Evolutionary conservation across 208 protist genomes (phyloP).

Genomic region (Lotmaria passim): DNA sequence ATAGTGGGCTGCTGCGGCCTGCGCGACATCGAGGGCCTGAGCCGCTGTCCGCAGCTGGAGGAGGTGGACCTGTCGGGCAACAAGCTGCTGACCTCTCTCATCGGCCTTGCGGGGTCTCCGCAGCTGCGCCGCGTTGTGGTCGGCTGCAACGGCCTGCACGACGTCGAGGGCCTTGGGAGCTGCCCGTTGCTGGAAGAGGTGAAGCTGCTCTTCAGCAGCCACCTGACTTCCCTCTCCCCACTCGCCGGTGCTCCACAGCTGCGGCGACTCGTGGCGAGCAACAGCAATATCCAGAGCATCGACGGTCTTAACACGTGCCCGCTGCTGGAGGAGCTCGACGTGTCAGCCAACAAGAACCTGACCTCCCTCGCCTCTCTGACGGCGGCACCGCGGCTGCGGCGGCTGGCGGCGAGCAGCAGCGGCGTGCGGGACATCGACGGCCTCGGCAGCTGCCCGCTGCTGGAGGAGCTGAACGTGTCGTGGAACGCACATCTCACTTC

Average conservation of each 20-base stretch:
- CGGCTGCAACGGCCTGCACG: constrained; percentile 4
- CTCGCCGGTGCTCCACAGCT: constrained; percentile 6
- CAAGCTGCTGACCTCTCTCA: not conserved
- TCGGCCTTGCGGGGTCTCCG: constrained; percentile 1
- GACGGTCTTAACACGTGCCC: constrained; percentile 9
- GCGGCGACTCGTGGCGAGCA: not conserved
- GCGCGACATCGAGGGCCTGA: constrained; percentile 9
- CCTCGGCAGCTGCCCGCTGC: constrained; percentile 6
- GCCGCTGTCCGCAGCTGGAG: not conserved
- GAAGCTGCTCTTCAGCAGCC: not conserved
- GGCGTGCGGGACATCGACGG: not conserved
- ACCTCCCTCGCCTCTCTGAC: constrained; percentile 5
- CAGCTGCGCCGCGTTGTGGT: constrained; percentile 1
- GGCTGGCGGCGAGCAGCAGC: not conserved
- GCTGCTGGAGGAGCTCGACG: constrained; percentile 6
- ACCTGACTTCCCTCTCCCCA: not conserved
- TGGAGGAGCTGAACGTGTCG: not conserved
- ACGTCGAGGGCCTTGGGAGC: constrained; percentile 6
- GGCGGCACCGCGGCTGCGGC: constrained; percentile 1
- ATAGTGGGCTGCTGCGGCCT: not conserved
- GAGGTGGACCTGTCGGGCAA: constrained; percentile 8
- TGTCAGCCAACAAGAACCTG: constrained; percentile 3
- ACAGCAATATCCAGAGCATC: constrained; percentile 2
- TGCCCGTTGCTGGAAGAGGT: constrained; percentile 10
- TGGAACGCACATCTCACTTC: constrained; percentile 6